A percentile compares a stretch with the other conserved stretches of the same genome.
phyloP scores from a whole-genome alignment of 768 basidiomycete species.

The Gautieria morchelliformis region DNA sequence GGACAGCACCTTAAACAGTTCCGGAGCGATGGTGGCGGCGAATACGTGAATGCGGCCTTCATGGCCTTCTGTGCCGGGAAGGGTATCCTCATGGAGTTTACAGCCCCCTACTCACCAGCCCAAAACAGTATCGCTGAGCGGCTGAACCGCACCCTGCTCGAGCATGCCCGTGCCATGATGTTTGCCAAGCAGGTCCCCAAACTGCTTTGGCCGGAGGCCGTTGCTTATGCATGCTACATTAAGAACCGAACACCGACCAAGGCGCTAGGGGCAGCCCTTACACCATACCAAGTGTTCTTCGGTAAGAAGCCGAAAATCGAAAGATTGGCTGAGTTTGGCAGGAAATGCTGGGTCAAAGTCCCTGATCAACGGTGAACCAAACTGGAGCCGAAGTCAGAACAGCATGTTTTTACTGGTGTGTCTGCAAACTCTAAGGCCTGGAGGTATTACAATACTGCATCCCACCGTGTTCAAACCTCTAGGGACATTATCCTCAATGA shows the following conservation, averaged over 20 bases:
- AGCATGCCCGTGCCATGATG: neutral
- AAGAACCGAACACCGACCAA: neutral
- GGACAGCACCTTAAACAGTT: neutral
- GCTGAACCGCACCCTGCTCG: neutral
- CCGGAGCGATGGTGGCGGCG: neutral
- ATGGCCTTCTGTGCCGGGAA: conserved; percentile 14
- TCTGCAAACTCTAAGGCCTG: too few relatives aligned
- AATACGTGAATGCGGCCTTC: conserved; percentile 13
- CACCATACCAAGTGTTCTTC: conserved; percentile 16
- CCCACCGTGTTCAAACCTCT: too few relatives aligned
- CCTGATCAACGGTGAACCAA: too few relatives aligned
- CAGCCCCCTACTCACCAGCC: conserved; percentile 26
- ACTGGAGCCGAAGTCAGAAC: too few relatives aligned
- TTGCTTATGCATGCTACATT: neutral
- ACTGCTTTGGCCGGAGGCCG: neutral
- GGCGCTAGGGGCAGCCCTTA: conserved; percentile 3
- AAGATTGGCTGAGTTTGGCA: too few relatives aligned
- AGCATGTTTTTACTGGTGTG: too few relatives aligned
- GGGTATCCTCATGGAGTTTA: conserved; percentile 24
- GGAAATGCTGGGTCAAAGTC: too few relatives aligned
- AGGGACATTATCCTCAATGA: too few relatives aligned
- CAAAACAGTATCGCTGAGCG: conserved; percentile 24
- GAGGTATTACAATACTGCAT: too few relatives aligned
- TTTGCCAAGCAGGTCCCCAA: neutral
- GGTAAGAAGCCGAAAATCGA: conserved; percentile 14